phyloP scores from a whole-genome alignment of 768 basidiomycete species.

The Boletales sp. region DNA sequence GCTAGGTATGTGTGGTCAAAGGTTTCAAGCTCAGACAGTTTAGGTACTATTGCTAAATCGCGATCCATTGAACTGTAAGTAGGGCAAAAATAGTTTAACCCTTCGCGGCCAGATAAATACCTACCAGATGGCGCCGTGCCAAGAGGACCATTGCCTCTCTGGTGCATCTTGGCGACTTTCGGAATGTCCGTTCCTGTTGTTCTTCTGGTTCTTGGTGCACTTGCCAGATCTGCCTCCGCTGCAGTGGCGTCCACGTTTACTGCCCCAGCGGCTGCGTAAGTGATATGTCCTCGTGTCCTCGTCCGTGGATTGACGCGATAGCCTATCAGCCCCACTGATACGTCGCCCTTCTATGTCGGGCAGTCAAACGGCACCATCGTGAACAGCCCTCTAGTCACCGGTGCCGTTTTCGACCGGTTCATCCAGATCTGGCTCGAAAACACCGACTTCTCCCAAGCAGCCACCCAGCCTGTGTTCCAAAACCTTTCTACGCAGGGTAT shows the following conservation, averaged over 20 bases:
- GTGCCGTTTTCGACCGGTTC: slow-evolving; percentile 43
- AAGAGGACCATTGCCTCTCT: neutral
- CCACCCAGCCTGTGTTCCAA: slow-evolving; percentile 22
- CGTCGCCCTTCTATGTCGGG: slow-evolving; percentile 38
- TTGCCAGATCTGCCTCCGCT: slow-evolving; percentile 12
- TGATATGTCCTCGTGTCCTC: neutral
- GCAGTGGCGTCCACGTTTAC: slow-evolving; percentile 21
- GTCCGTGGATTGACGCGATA: slow-evolving; percentile 1
- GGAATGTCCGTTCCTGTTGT: slow-evolving; percentile 7
- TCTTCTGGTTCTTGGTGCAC: slow-evolving; percentile 16
- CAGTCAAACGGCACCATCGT: slow-evolving; percentile 39
- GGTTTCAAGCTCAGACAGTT: too few relatives aligned
- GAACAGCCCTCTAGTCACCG: slow-evolving; percentile 34
- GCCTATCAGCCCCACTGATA: slow-evolving; percentile 17
- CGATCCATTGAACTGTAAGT: neutral
- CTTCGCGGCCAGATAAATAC: slow-evolving; percentile 6
- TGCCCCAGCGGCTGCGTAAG: slow-evolving; percentile 20
- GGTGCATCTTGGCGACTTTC: neutral
- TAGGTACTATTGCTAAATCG: neutral
- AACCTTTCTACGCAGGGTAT: slow-evolving; percentile 49
- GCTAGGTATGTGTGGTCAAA: neutral
- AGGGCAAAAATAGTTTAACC: neutral
- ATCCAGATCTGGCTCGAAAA: slow-evolving; percentile 59
- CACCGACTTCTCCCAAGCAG: slow-evolving; percentile 42
- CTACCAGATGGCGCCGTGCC: neutral